Evolutionary conservation across 768 basidiomycete genomes (phyloP).

Genomic region (Dioszegia aurantiaca): DNA sequence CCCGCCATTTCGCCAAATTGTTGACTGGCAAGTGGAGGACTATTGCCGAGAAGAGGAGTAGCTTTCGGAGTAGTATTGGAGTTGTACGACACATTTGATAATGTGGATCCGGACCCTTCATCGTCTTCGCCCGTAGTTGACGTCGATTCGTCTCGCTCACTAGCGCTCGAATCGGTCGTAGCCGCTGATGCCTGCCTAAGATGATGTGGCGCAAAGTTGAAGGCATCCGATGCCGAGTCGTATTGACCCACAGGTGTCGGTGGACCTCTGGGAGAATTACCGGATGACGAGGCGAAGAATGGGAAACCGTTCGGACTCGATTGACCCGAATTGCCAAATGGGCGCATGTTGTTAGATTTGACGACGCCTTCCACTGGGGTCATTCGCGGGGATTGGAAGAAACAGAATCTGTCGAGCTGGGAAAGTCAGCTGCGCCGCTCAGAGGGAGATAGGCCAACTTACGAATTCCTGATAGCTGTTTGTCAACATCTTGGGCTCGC

Average conservation of each 20-base stretch:
- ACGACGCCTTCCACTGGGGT: slow-evolving; percentile 32
- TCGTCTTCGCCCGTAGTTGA: not conserved
- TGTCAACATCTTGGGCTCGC: slow-evolving; percentile 23
- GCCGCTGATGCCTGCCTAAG: not conserved
- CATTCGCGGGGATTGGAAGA: slow-evolving; percentile 46
- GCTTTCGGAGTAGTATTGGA: slow-evolving; percentile 9
- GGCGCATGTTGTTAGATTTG: slow-evolving; percentile 13
- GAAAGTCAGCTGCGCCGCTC: not conserved
- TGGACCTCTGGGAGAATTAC: slow-evolving; percentile 28
- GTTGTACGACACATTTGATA: not conserved
- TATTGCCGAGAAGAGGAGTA: slow-evolving; percentile 1
- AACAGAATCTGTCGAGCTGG: slow-evolving; percentile 50
- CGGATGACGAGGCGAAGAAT: slow-evolving; percentile 25
- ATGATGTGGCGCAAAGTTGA: slow-evolving; percentile 14
- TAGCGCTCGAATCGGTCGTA: not conserved
- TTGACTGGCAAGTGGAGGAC: not conserved
- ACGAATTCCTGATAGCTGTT: slow-evolving; percentile 49
- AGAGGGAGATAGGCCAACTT: slow-evolving; percentile 20
- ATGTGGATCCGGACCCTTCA: not conserved
- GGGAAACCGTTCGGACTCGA: slow-evolving; percentile 41
- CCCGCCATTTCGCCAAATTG: not conserved
- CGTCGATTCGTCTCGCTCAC: not conserved
- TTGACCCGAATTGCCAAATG: slow-evolving; percentile 13
- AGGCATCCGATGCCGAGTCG: slow-evolving; percentile 33
- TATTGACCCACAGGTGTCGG: slow-evolving; percentile 34